Conservation (phyloP, 2,329 filamentous ascomycete genomes). For the Penicillium sp. region DNA sequence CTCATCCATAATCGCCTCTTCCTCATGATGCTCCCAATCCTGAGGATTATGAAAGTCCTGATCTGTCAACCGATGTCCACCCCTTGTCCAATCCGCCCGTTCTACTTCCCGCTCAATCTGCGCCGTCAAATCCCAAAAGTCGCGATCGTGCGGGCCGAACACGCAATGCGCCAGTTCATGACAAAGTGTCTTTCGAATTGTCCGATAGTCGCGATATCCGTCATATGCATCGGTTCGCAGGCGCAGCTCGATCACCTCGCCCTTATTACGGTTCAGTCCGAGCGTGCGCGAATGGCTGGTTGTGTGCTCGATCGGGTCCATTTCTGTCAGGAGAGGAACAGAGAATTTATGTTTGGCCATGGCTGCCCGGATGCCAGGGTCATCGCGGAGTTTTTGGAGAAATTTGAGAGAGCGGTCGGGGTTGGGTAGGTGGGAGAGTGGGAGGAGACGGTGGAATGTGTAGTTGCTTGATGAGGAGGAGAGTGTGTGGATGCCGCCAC, state of each 20-base stretch:
- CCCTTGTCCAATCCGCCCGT: slow-evolving; percentile 72
- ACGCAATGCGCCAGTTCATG: slow-evolving; percentile 96
- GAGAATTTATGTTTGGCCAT: slow-evolving; percentile 86
- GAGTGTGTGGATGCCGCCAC: slow-evolving; percentile 34
- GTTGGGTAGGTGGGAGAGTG: slow-evolving; percentile 75
- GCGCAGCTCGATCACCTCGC: slow-evolving; percentile 87
- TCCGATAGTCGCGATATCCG: slow-evolving; percentile 90
- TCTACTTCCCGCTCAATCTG: slow-evolving; percentile 87
- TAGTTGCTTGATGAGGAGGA: slow-evolving; percentile 64
- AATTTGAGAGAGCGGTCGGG: slow-evolving; percentile 71
- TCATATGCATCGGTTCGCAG: slow-evolving; percentile 92
- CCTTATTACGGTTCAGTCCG: slow-evolving; percentile 82
- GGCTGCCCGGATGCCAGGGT: slow-evolving; percentile 78
- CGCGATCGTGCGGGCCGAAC: slow-evolving; percentile 75
- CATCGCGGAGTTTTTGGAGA: slow-evolving; percentile 73
- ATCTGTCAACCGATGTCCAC: slow-evolving; percentile 64
- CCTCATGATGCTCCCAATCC: slow-evolving; percentile 55
- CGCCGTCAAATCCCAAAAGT: slow-evolving; percentile 88
- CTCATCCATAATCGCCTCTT: slow-evolving; percentile 61
- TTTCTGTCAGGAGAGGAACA: slow-evolving; percentile 87
- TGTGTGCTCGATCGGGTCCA: slow-evolving; percentile 86
- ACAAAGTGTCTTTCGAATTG: slow-evolving; percentile 86
- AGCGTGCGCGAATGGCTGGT: slow-evolving; percentile 79
- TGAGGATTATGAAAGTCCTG: slow-evolving; percentile 63
- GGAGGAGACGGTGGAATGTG: slow-evolving; percentile 77